A percentile compares a stretch with the other conserved stretches of the same genome.
Conservation (phyloP, 2,329 filamentous ascomycete species). For the Diaporthe sp. region DNA sequence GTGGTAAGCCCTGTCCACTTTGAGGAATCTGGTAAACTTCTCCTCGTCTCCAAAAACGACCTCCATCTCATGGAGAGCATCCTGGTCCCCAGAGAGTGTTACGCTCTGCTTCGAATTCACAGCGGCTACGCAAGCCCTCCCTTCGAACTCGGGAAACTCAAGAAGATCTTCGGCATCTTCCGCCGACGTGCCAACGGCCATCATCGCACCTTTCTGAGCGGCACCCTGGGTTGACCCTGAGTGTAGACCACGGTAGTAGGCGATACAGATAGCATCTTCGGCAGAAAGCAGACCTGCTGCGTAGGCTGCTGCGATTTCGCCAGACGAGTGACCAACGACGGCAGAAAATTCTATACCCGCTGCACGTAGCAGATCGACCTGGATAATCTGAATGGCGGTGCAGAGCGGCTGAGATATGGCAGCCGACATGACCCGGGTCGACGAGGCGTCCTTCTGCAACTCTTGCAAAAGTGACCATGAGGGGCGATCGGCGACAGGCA, state of each 20-base stretch:
- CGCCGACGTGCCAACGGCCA: background rate
- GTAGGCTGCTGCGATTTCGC: constrained; percentile 40
- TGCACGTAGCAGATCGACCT: constrained; percentile 51
- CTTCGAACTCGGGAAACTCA: constrained; percentile 42
- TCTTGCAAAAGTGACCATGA: constrained; percentile 12
- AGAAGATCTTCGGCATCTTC: constrained; percentile 41
- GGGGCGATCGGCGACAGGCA: background rate
- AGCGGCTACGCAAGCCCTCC: constrained; percentile 45
- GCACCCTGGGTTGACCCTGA: background rate
- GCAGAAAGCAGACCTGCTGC: constrained; percentile 11
- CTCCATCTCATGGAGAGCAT: constrained; percentile 47
- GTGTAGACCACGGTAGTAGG: constrained; percentile 43
- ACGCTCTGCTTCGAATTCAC: constrained; percentile 43
- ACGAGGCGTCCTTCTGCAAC: too few species aligned
- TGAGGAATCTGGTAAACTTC: constrained; percentile 50
- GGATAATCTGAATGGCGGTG: constrained; percentile 56
- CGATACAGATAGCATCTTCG: constrained; percentile 46
- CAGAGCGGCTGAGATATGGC: constrained; percentile 46
- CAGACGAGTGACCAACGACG: constrained; percentile 49
- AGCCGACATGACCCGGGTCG: constrained; percentile 27
- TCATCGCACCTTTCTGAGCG: constrained; percentile 8
- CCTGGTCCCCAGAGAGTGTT: background rate
- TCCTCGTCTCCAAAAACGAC: constrained; percentile 44
- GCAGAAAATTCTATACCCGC: constrained; percentile 44
- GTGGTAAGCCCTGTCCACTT: constrained; percentile 56